Evolutionary conservation across 2,329 filamentous ascomycete species (phyloP).

Genomic region (Cephalotrichum gorgonifer): DNA sequence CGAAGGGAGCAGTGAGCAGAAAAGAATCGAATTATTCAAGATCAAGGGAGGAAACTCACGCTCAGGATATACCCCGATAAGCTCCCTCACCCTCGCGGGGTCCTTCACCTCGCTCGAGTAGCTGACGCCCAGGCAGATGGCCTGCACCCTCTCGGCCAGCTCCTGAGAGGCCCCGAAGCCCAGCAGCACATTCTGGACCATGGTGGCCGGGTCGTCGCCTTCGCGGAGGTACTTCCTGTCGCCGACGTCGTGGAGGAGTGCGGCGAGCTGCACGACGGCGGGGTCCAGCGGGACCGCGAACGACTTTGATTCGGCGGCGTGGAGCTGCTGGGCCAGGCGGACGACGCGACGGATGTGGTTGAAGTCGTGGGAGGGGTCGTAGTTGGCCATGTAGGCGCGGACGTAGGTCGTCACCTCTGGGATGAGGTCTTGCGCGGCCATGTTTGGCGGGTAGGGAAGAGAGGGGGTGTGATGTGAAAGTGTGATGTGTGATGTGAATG

Average conservation of each 20-base stretch:
- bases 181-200: constrained; percentile 44
- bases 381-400: constrained; percentile 60
- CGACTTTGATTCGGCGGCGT: constrained; percentile 32
- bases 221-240: constrained; percentile 69
- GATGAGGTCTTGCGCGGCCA: constrained; percentile 28
- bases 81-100: constrained; percentile 43
- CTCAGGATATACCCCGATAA: constrained; percentile 61
- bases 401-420: constrained; percentile 53
- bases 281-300: constrained; percentile 28
- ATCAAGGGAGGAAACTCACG: constrained; percentile 9
- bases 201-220: constrained; percentile 43
- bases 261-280: constrained; percentile 54
- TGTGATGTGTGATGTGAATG: too few relatives aligned
- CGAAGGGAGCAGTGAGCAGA: too few relatives aligned
- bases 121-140: constrained; percentile 65
- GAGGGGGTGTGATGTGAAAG: neutral
- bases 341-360: constrained; percentile 73
- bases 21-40: too few relatives aligned
- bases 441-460: neutral
- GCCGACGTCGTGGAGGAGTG: constrained; percentile 78
- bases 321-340: constrained; percentile 57
- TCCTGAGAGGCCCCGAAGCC: constrained; percentile 42
- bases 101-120: constrained; percentile 65
- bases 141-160: constrained; percentile 58
- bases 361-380: constrained; percentile 85